Base-by-base conservation (phyloP, 768 basidiomycete genomes). In the Glaciozyma antarctica region DNA sequence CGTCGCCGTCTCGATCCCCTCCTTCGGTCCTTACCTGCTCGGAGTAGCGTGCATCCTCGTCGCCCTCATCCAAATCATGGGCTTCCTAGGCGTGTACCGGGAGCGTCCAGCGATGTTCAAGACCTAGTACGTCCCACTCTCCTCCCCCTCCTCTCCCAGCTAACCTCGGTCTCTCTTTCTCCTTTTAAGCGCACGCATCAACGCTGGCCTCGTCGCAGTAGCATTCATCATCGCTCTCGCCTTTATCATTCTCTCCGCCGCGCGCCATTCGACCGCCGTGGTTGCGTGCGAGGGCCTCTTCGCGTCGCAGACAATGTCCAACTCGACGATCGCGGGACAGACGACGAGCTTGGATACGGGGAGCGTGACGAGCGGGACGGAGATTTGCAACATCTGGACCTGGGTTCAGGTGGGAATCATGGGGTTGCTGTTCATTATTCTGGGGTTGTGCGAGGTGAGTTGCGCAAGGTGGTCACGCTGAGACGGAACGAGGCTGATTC, bases 361-460 rank as follows among this genome's bases (percentile, higher is more conserved):
- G 28, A 75, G 69, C 22, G 67, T 76, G 77, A 17, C 73, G 71
- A 64, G 90, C 75, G 88, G 85, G 9, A 76, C 85, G 44, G 84
- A 82, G 8, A 81, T 98, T 28, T 99, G 95, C 78, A 80, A 85
- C 55, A 86, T 95, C 61, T 94, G 97, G 74, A 81, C 90, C 7
- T 95, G 91, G 89, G 88, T 90, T 15, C 88, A 88, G 72, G 80
- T 95, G 19, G 93, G 93, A 45, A 78, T 97, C 62, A 93, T 98
- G 90, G 87, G 81, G 24, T 89, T 83, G 12, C 79, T 95, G 9
- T 97, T 92, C 88, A 77, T 88, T 15, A 73, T 95, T 21, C 79
- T 95, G 41, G 52, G 52, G 56, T 16, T 64, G 19, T 34, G 45
- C 32, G 30, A 59, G 58, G 58, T 59, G 34, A 6, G 58, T 59